Evolutionary conservation across 1,139 yeast species (phyloP), one percentile per base, ranked within the genome.

Genomic region (Lizanozyma gosingica): DNA sequence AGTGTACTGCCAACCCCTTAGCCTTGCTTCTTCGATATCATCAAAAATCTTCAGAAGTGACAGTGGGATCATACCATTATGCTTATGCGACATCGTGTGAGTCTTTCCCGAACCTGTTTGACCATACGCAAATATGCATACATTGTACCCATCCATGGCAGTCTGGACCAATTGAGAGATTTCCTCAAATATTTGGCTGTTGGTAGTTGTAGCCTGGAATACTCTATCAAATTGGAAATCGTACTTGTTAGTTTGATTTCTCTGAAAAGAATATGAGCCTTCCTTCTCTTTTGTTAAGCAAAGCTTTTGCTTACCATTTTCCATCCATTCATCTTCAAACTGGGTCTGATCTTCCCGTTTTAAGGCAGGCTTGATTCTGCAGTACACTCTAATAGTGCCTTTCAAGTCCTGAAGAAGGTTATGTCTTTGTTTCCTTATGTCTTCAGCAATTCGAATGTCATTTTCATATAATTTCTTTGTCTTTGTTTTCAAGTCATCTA

Each of bases 71-170:
- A 92, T 79, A 17, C 98, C 98, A 53, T 80, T 82, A 2, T 60
- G 51, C 0, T 76, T 65, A 36, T 72, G 73, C 1, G 94, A 76
- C 98, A 92, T 92, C 0, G 98, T 92, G 56, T 65, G 82, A 0
- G 97, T 90, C 56, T 92, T 92, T 3, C 98, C 98, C 0, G 97
- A 88, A 0, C 98, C 97, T 0, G 98, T 92, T 61, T 92, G 98
- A 0, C 98, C 98, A 59, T 92, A 92, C 0, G 98, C 96, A 65
- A 92, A 88, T 1, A 92, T 88, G 57, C 97, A 88, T 3, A 87
- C 95, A 52, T 88, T 88, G 54, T 71, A 81, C 0, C 98, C 98
- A 62, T 92, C 96, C 27, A 92, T 60, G 0, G 94, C 85, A 41
- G 95, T 83, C 57, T 88, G 97, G 2, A 92, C 82, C 27, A 90